These are phyloP conservation scores for Pterocarpus santalinus DNA, from an alignment of 306 rosid species.

Conservation along the genomic window DNA sequence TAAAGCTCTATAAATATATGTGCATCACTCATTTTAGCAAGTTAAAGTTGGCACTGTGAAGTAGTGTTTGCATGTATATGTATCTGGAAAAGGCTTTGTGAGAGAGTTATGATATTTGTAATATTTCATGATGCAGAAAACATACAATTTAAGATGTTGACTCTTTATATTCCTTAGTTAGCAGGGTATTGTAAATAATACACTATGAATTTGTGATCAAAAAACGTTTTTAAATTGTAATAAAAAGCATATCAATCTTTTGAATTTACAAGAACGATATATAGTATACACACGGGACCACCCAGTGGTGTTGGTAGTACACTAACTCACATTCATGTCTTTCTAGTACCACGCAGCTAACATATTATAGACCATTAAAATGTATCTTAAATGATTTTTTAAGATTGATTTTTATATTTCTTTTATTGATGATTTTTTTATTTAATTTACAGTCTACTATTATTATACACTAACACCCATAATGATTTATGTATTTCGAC, in stretches of 20 bases:
- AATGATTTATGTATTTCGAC: no score
- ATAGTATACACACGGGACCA: no score
- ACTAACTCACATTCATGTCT: no score
- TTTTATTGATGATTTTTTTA: no score
- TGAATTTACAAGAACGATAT: neutral
- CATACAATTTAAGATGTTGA: constrained; percentile 5
- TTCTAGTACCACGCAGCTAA: no score
- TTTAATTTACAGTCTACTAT: no score
- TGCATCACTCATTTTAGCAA: neutral
- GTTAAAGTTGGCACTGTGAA: constrained; percentile 2
- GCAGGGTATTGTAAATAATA: neutral
- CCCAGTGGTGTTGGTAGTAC: no score
- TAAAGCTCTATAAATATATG: no score
- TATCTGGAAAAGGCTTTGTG: constrained; percentile 31
- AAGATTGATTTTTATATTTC: no score
- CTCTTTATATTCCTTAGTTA: neutral
- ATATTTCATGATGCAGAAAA: constrained; percentile 15
- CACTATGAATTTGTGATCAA: neutral
- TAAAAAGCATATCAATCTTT: neutral
- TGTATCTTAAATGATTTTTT: no score
- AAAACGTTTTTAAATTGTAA: neutral
- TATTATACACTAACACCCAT: no score
- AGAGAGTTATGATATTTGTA: neutral
- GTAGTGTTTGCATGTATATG: constrained; percentile 25
- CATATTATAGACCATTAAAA: no score